Evolutionary conservation across 1,139 yeast genomes (phyloP), one percentile per base, ranked within the genome.

Genomic region (Spencermartinsiella ligniputridi): DNA sequence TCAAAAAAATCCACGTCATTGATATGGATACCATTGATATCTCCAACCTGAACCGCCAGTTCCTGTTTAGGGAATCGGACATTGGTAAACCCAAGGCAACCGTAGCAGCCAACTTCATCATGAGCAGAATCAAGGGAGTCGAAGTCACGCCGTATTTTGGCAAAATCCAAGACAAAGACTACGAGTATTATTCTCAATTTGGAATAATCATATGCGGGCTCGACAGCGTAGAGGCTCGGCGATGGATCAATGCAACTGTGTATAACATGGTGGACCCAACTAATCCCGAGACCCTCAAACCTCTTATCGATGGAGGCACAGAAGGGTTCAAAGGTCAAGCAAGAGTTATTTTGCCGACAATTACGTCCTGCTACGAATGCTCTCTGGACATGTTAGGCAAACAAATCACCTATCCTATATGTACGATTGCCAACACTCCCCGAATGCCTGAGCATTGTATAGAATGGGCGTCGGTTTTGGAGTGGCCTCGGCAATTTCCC

Each of bases 21-120:
- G 98, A 92, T 61, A 86, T 90, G 96, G 97, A 92, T 64, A 88
- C 95, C 1, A 88, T 92, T 48, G 97, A 92, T 59, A 66, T 92
- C 18, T 83, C 96, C 18, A 92, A 92, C 57, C 71, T 92, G 54
- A 92, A 92, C 62, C 75, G 97, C 41, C 98, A 92, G 66, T 90
- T 92, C 58, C 67, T 92, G 40, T 92, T 90, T 61, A 71, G 94
- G 13, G 70, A 71, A 13, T 51, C 62, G 0, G 96, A 90, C 58
- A 80, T 92, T 18, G 97, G 97, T 2, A 69, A 74, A 53, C 71
- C 92, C 15, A 92, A 92, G 61, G 95, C 97, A 0, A 73, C 71
- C 22, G 83, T 81, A 6, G 97, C 97, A 0, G 88, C 90, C 1
- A 64, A 68, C 15, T 80, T 75, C 52, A 74, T 90, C 25, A 67